Conservation (phyloP, 164 flowering plant genomes). For the Amborella trichopoda region DNA sequence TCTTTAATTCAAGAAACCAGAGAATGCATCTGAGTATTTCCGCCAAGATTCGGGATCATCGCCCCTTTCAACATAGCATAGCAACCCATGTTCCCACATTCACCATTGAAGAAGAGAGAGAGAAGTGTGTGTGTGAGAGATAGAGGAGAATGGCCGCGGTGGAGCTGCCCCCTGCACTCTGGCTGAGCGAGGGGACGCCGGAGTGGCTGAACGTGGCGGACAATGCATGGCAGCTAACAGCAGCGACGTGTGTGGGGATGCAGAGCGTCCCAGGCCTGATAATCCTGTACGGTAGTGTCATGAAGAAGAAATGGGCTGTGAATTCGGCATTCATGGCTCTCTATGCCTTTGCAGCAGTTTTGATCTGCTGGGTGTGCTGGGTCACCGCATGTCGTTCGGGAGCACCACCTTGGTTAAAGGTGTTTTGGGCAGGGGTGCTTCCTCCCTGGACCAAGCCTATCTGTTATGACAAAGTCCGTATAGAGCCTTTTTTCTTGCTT, state of each 20-base stretch:
- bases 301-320: slow-evolving; percentile 31
- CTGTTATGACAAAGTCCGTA: slow-evolving; percentile 3
- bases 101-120: no score
- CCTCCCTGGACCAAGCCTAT: slow-evolving; percentile 17
- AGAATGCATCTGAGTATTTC: no score
- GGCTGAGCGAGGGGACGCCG: no score
- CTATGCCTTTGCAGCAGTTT: slow-evolving; percentile 20
- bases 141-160: no score
- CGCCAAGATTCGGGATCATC: no score
- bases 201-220: no score
- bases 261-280: slow-evolving; percentile 37
- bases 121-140: no score
- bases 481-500: slow-evolving; percentile 13
- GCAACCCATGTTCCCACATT: no score
- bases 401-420: slow-evolving; percentile 1
- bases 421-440: slow-evolving; percentile 16
- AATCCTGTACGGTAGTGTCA: slow-evolving; percentile 26
- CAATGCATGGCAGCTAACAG: slow-evolving; percentile 34
- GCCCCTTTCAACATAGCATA: no score
- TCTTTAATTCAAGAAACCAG: no score
- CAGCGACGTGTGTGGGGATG: slow-evolving; percentile 33
- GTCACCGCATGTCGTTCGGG: no score
- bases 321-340: slow-evolving; percentile 24
- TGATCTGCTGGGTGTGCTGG: slow-evolving; percentile 15
- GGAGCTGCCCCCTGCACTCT: no score